Evolutionary conservation across 2,329 filamentous ascomycete species (phyloP).

Genomic region (Ceratocystiopsis brevicomis): DNA sequence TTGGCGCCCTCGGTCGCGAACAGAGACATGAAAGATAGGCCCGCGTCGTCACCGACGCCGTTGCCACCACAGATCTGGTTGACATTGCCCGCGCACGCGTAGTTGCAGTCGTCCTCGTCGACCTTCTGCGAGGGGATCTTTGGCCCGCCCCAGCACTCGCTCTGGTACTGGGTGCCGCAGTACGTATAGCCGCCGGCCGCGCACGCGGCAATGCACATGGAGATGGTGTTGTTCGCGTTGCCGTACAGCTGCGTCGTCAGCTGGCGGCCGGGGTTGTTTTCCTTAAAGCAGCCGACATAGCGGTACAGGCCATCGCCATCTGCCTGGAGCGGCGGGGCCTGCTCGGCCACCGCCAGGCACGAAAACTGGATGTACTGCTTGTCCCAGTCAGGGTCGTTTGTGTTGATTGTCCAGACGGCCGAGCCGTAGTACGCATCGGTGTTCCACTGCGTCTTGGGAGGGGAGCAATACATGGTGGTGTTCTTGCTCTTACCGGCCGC

Average conservation of each 20-base stretch:
- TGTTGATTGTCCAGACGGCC: constrained; percentile 37
- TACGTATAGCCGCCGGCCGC: constrained; percentile 18
- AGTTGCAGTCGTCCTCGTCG: constrained; percentile 29
- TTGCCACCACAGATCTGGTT: constrained; percentile 36
- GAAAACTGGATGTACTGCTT: constrained; percentile 33
- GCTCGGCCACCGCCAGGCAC: constrained; percentile 32
- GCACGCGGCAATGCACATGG: constrained; percentile 27
- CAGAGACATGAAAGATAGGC: constrained; percentile 26
- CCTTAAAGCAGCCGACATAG: constrained; percentile 35
- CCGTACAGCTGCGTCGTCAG: constrained; percentile 23
- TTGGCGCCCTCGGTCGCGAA: constrained; percentile 21
- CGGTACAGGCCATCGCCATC: constrained; percentile 28
- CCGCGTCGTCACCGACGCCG: constrained; percentile 16
- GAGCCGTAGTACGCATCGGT: constrained; percentile 27
- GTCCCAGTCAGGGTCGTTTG: constrained; percentile 30
- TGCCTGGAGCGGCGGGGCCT: constrained; percentile 27
- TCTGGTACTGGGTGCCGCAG: constrained; percentile 29
- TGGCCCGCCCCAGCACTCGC: constrained; percentile 36
- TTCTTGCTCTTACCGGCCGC: constrained; percentile 29
- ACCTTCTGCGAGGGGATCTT: constrained; percentile 25
- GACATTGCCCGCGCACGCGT: constrained; percentile 27
- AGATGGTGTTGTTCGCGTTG: constrained; percentile 22
- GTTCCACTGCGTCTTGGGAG: constrained; percentile 39
- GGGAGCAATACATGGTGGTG: constrained; percentile 34
- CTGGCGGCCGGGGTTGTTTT: constrained; percentile 36